Percentiles rank a stretch among this genome's conserved stretches.
Evolutionary conservation across 139 green algal genomes (phyloP).

Genomic region (Closterium sp.): DNA sequence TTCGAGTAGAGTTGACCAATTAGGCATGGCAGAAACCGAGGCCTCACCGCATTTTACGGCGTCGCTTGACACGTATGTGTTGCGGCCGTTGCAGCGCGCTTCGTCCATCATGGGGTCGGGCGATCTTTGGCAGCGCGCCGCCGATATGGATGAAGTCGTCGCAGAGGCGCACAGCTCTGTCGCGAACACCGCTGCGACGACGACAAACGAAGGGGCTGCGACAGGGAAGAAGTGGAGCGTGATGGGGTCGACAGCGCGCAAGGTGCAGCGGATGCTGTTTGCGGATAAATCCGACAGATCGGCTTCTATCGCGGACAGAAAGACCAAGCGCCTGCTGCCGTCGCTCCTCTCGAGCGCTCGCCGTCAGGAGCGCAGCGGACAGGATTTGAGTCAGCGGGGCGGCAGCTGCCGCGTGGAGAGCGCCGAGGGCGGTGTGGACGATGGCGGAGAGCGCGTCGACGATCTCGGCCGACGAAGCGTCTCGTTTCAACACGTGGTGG

Average conservation of each 20-base stretch:
- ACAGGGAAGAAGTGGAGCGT: background rate
- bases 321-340: background rate
- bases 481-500: background rate
- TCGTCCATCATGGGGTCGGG: background rate
- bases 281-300: background rate
- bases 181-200: background rate
- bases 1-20: no score
- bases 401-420: background rate
- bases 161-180: background rate
- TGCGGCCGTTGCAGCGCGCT: background rate
- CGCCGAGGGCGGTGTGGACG: background rate
- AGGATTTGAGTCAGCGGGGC: background rate
- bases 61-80: background rate
- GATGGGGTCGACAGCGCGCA: background rate
- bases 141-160: background rate
- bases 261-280: background rate
- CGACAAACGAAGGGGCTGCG: background rate
- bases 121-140: background rate
- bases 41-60: background rate
- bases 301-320: background rate
- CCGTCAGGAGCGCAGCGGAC: background rate
- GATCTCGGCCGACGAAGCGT: background rate
- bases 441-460: background rate
- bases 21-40: background rate
- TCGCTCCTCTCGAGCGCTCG: background rate